Percentiles rank a stretch among this genome's conserved stretches.
These are phyloP conservation scores for Takakia lepidozioides DNA, from an alignment of 225 moss, liverwort and hornwort genomes.

Conservation along the genomic window DNA sequence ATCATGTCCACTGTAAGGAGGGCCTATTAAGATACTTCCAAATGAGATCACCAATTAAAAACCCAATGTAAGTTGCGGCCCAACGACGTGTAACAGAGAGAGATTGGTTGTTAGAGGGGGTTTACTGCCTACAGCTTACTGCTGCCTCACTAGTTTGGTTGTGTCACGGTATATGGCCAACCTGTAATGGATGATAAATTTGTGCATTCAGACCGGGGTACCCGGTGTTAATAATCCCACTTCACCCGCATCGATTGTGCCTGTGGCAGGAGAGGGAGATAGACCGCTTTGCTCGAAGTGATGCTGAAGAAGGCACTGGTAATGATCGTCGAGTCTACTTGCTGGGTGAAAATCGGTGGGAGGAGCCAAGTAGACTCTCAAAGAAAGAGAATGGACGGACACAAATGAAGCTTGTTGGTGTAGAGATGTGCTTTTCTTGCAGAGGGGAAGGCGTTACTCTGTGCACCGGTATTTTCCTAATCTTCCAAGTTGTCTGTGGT, in stretches of 20 bases:
- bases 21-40: too few species aligned
- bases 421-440: slow-evolving; percentile 63
- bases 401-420: slow-evolving; percentile 10
- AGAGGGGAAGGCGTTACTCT: slow-evolving; percentile 64
- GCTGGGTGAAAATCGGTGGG: slow-evolving; percentile 96
- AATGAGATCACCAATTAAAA: too few species aligned
- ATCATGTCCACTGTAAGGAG: too few species aligned
- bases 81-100: too few species aligned
- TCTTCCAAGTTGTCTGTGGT: neutral
- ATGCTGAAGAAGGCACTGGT: slow-evolving; percentile 24
- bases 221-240: too few species aligned
- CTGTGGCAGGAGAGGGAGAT: slow-evolving; percentile 34
- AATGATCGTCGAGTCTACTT: slow-evolving; percentile 71
- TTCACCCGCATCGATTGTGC: neutral
- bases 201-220: too few species aligned
- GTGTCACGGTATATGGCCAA: too few species aligned
- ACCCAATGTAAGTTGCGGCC: too few species aligned
- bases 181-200: too few species aligned
- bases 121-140: too few species aligned
- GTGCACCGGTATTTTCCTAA: slow-evolving; percentile 44
- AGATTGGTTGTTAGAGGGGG: too few species aligned
- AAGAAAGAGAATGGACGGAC: slow-evolving; percentile 15
- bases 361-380: slow-evolving; percentile 62
- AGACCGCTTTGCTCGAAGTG: slow-evolving; percentile 23
- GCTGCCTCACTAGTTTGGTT: too few species aligned